Evolutionary conservation across 306 rosid species (phyloP).

Genomic region (barrel medic (Medicago truncatula)): MtrunA17r5.0-ANR NC_053046.1:184501-185000

Average conservation of each 20-base stretch:
- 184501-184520: constrained; percentile 55
- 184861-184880: constrained; percentile 25
- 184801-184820: constrained; percentile 48
- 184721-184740: constrained; percentile 47
- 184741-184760: constrained; percentile 48
- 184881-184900: background rate
- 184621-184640: constrained; percentile 14
- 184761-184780: constrained; percentile 48
- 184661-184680: constrained; percentile 32
- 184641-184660: constrained; percentile 28
- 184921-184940: constrained; percentile 10
- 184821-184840: constrained; percentile 61
- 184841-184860: constrained; percentile 20
- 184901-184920: background rate
- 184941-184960: constrained; percentile 12
- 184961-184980: constrained; percentile 25
- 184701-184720: constrained; percentile 58
- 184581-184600: constrained; percentile 6
- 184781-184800: constrained; percentile 52
- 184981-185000: constrained; percentile 18
- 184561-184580: constrained; percentile 39
- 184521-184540: constrained; percentile 61
- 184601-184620: constrained; percentile 23
- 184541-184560: constrained; percentile 43
- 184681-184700: constrained; percentile 51